Conservation (phyloP, 2,329 filamentous ascomycete species). For the Fusarium continuum region DNA sequence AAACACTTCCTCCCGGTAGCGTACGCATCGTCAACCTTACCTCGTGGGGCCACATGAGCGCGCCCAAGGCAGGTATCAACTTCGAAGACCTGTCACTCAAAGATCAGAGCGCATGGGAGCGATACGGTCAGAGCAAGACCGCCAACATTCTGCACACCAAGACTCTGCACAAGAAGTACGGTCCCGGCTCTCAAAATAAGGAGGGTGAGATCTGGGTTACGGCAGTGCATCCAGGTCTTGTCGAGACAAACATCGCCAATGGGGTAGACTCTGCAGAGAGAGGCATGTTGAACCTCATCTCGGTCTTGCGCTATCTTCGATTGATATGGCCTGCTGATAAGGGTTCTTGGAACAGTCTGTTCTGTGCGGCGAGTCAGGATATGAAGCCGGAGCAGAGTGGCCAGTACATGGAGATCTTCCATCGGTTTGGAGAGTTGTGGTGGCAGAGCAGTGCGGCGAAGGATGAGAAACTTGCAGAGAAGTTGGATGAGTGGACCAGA, state of each 20-base stretch:
- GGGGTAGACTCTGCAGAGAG: neutral
- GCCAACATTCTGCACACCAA: constrained; percentile 33
- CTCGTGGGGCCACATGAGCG: constrained; percentile 16
- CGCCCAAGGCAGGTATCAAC: constrained; percentile 26
- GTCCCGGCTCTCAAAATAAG: constrained; percentile 2
- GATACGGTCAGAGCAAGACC: constrained; percentile 34
- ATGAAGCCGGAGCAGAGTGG: constrained; percentile 30
- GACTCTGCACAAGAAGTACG: constrained; percentile 19
- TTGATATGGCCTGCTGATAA: constrained; percentile 8
- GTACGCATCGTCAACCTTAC: constrained; percentile 33
- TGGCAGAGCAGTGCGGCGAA: constrained; percentile 22
- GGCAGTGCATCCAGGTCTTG: constrained; percentile 23
- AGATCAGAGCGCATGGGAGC: neutral
- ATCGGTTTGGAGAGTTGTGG: constrained; percentile 20
- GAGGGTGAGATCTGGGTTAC: constrained; percentile 30
- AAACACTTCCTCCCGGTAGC: neutral
- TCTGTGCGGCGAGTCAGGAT: constrained; percentile 17
- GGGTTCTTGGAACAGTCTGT: constrained; percentile 33
- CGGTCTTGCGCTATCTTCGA: neutral
- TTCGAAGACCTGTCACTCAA: constrained; percentile 4
- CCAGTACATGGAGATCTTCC: constrained; percentile 17
- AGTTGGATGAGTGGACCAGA: constrained; percentile 29
- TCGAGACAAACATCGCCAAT: constrained; percentile 9
- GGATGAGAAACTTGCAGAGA: constrained; percentile 17
- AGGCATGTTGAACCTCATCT: neutral